These are phyloP conservation scores for Eucalyptus dawsonii DNA, from an alignment of 345 rosid genomes.

Conservation along the genomic window DNA sequence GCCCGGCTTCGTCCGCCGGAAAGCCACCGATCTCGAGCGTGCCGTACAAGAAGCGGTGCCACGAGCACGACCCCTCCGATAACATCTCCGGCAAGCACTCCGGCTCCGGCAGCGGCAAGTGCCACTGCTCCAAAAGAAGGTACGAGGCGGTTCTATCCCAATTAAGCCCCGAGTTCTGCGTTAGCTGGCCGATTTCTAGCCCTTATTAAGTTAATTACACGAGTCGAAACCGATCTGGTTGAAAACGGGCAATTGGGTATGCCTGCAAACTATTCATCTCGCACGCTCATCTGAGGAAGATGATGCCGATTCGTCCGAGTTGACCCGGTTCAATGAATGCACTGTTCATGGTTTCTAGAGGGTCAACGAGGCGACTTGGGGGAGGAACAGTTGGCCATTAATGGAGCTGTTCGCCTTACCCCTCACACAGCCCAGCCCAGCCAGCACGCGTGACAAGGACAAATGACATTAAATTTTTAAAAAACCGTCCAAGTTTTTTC, in stretches of 20 bases:
- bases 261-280: not conserved
- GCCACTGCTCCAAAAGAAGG: constrained; percentile 91
- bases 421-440: not conserved
- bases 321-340: not conserved
- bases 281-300: not conserved
- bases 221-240: not conserved
- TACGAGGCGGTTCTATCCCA: not conserved
- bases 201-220: not conserved
- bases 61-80: constrained; percentile 53
- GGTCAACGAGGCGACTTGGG: constrained; percentile 11
- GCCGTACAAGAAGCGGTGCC: constrained; percentile 56
- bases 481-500: not conserved
- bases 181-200: not conserved
- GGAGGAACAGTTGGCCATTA: not conserved
- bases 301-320: not conserved
- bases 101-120: constrained; percentile 52
- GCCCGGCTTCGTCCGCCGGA: constrained; percentile 43
- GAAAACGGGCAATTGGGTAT: not conserved
- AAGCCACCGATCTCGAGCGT: constrained; percentile 63
- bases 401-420: not conserved
- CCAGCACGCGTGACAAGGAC: constrained; percentile 20
- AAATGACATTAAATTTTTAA: not conserved
- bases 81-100: constrained; percentile 45
- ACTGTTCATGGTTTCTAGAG: not conserved
- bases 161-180: not conserved